Percentiles rank a stretch among this genome's conserved stretches.
phyloP scores from a whole-genome alignment of 345 rosid species.

The Gossypium arboreum region DNA sequence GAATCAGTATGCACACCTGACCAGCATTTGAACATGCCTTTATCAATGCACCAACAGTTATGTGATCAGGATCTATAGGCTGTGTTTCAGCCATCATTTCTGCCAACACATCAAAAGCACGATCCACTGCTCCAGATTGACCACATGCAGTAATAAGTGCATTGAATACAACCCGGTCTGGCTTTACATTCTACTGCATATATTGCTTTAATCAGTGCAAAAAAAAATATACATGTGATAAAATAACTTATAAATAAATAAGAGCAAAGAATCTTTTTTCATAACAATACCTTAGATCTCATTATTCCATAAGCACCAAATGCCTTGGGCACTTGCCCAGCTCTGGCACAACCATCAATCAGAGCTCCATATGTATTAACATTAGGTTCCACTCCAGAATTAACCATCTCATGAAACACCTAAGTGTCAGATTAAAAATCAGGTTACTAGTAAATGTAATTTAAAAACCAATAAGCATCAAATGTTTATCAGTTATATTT shows the following conservation, averaged over 20 bases:
- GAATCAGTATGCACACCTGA: conserved; percentile 47
- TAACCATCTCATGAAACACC: conserved; percentile 95
- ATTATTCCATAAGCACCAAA: conserved; percentile 98
- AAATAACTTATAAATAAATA: background rate
- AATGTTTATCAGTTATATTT: background rate
- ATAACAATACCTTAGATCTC: conserved; percentile 83
- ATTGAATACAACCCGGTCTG: conserved; percentile 97
- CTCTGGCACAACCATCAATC: conserved; percentile 95
- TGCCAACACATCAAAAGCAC: conserved; percentile 95
- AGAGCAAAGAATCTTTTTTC: background rate
- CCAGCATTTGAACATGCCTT: conserved; percentile 87
- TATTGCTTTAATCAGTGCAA: conserved; percentile 43
- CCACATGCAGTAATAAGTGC: conserved; percentile 98
- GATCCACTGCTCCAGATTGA: conserved; percentile 92
- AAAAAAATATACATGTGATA: background rate
- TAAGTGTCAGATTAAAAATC: conserved; percentile 24
- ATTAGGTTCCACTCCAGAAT: conserved; percentile 89
- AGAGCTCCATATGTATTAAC: conserved; percentile 91
- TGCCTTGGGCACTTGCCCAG: conserved; percentile 94
- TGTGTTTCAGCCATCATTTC: conserved; percentile 83
- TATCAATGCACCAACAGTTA: conserved; percentile 84
- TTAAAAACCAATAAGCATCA: background rate
- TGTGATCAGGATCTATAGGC: conserved; percentile 93
- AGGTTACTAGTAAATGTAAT: background rate
- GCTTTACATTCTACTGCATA: conserved; percentile 95